phyloP scores from a whole-genome alignment of 495 filamentous ascomycete species.

The Podospora pseudocomata region DNA sequence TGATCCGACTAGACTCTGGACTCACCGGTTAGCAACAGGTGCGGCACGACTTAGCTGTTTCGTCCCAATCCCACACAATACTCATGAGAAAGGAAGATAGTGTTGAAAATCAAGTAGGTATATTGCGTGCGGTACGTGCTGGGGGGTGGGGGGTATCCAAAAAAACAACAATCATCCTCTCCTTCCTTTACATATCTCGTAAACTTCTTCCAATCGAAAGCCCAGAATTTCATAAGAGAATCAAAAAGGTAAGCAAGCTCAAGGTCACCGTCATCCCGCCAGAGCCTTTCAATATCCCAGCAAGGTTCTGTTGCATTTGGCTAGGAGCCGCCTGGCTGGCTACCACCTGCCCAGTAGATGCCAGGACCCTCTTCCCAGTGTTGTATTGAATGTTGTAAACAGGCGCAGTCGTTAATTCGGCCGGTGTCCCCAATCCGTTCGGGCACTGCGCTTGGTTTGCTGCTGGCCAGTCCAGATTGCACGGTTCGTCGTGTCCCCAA shows the following conservation, averaged over 20 bases:
- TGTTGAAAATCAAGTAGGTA: neutral
- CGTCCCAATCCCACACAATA: too few species aligned
- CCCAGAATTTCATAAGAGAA: neutral
- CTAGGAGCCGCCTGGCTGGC: neutral
- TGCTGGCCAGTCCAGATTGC: constrained; percentile 43
- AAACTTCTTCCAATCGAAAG: neutral
- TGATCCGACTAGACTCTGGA: too few species aligned
- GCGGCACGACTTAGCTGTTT: too few species aligned
- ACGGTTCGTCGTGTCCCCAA: constrained; percentile 44
- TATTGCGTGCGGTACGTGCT: neutral
- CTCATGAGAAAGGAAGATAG: neutral
- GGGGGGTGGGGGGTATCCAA: neutral
- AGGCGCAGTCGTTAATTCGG: constrained; percentile 31
- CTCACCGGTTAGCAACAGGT: too few species aligned
- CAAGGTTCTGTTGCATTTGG: neutral
- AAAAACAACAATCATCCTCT: neutral
- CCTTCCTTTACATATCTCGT: neutral
- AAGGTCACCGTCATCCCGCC: neutral
- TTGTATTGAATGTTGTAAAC: constrained; percentile 50
- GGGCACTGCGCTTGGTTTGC: constrained; percentile 45
- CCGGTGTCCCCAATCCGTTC: constrained; percentile 36
- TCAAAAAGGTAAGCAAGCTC: neutral
- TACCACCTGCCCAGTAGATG: constrained; percentile 37
- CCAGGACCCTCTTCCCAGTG: constrained; percentile 39
- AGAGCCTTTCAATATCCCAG: constrained; percentile 13